phyloP scores from a whole-genome alignment of 2,329 filamentous ascomycete species.

The Coniochaeta sp. region DNA sequence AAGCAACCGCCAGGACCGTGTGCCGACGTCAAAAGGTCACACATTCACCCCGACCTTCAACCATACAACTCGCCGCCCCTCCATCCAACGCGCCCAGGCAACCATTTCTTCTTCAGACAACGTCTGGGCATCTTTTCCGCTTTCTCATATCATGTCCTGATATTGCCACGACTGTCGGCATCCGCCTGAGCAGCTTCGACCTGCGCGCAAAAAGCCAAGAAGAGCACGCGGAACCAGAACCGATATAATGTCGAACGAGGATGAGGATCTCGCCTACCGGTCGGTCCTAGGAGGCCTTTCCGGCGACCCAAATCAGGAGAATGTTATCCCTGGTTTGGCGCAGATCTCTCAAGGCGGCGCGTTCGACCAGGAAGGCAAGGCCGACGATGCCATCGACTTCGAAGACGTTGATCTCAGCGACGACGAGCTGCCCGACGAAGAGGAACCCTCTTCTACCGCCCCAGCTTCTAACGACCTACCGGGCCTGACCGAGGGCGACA shows the following conservation, averaged over 20 bases:
- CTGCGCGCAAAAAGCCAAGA: slow-evolving; percentile 3
- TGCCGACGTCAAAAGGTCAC: background rate
- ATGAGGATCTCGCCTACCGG: slow-evolving; percentile 12
- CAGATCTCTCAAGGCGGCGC: slow-evolving; percentile 20
- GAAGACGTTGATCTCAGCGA: slow-evolving; percentile 91
- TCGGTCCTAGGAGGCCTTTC: slow-evolving; percentile 9
- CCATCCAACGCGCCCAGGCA: background rate
- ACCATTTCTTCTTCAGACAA: background rate
- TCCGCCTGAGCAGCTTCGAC: slow-evolving; percentile 8
- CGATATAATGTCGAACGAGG: slow-evolving; percentile 12
- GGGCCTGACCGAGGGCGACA: slow-evolving; percentile 47
- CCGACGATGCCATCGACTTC: slow-evolving; percentile 84
- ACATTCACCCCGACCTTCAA: background rate
- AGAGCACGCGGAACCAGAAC: slow-evolving; percentile 9
- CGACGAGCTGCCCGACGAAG: slow-evolving; percentile 81
- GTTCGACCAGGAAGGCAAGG: slow-evolving; percentile 69
- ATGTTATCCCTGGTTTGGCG: background rate
- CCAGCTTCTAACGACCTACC: slow-evolving; percentile 40
- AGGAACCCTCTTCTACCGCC: slow-evolving; percentile 37
- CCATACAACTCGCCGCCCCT: background rate
- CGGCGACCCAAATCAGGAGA: background rate
- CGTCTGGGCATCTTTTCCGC: background rate
- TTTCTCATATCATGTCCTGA: slow-evolving; percentile 13
- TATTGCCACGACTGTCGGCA: slow-evolving; percentile 8
- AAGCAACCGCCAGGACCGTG: background rate